Percentiles rank a stretch among this genome's conserved stretches.
These are phyloP conservation scores for Pythium dissotocum DNA, from an alignment of 352 stramenopile species.

Conservation along the genomic window DNA sequence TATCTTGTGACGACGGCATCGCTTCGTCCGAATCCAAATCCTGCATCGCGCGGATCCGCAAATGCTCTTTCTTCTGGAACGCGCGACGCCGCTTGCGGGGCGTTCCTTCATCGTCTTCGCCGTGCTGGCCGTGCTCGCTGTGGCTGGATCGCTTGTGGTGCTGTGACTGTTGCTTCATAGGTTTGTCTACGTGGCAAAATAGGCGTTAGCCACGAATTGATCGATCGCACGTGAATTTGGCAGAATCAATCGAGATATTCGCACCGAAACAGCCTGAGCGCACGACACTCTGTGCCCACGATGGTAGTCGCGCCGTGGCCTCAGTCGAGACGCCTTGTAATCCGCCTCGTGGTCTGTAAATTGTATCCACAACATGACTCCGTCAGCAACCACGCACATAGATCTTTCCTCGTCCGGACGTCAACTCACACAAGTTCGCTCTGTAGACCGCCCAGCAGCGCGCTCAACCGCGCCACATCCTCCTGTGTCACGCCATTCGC, in stretches of 20 bases:
- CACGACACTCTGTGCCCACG: slow-evolving; percentile 58
- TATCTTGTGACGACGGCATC: slow-evolving; percentile 25
- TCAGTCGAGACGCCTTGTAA: background rate
- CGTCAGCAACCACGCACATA: background rate
- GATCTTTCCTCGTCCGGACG: background rate
- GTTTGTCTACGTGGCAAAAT: background rate
- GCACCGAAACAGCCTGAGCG: slow-evolving; percentile 53
- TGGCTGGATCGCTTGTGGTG: slow-evolving; percentile 18
- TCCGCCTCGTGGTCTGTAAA: slow-evolving; percentile 10
- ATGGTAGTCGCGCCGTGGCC: slow-evolving; percentile 28
- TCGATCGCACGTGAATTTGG: background rate
- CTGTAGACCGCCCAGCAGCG: slow-evolving; percentile 36
- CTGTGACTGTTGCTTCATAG: background rate
- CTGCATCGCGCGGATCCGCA: slow-evolving; percentile 10
- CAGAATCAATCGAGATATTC: slow-evolving; percentile 6
- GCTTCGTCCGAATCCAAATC: slow-evolving; percentile 14
- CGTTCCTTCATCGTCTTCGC: background rate
- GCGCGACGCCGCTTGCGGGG: slow-evolving; percentile 26
- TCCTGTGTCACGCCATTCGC: slow-evolving; percentile 5
- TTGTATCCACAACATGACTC: slow-evolving; percentile 4
- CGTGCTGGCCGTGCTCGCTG: background rate
- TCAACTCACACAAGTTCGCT: slow-evolving; percentile 45
- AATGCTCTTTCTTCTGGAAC: slow-evolving; percentile 16
- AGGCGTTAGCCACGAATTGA: background rate
- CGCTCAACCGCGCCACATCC: slow-evolving; percentile 41